These are phyloP conservation scores for Nadsonia fulvescens DNA, from an alignment of 805 yeast genomes.

Conservation along the genomic window DNA sequence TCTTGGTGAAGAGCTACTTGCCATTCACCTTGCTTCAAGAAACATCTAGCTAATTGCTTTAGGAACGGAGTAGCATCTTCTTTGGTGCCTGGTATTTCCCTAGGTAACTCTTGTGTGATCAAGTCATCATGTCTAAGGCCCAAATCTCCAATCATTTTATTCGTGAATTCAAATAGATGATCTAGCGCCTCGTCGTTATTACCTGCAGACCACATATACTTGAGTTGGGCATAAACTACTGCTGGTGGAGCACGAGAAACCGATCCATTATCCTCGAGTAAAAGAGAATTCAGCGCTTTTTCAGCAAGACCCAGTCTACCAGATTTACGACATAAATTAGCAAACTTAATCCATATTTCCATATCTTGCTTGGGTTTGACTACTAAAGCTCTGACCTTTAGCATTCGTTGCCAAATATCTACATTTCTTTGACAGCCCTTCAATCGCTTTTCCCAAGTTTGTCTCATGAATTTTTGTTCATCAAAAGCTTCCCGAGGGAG, in stretches of 20 bases:
- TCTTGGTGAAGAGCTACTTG: slow-evolving; percentile 64
- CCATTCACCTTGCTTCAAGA: slow-evolving; percentile 98
- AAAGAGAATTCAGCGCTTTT: slow-evolving; percentile 61
- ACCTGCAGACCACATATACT: slow-evolving; percentile 94
- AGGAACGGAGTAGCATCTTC: slow-evolving; percentile 73
- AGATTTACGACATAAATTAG: slow-evolving; percentile 85
- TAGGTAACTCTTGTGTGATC: slow-evolving; percentile 70
- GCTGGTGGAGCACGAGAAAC: slow-evolving; percentile 81
- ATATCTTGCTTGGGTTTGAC: slow-evolving; percentile 90
- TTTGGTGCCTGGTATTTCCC: slow-evolving; percentile 52
- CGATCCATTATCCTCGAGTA: slow-evolving; percentile 54
- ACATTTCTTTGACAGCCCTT: slow-evolving; percentile 92
- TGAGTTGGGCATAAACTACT: slow-evolving; percentile 91
- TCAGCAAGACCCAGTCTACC: slow-evolving; percentile 87
- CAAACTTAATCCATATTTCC: slow-evolving; percentile 97
- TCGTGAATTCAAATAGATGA: slow-evolving; percentile 77
- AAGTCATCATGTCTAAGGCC: slow-evolving; percentile 65
- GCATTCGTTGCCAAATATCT: slow-evolving; percentile 96
- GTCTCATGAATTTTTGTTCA: slow-evolving; percentile 57
- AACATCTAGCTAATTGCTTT: slow-evolving; percentile 79
- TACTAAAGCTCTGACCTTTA: slow-evolving; percentile 82
- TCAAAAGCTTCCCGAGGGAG: slow-evolving; percentile 73
- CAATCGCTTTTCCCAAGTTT: slow-evolving; percentile 86
- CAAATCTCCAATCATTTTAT: slow-evolving; percentile 73
- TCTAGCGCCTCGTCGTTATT: slow-evolving; percentile 71